Percentiles rank a stretch among this genome's conserved stretches.
phyloP scores from a whole-genome alignment of 345 rosid genomes.

The Eucalyptus polyanthemos region DNA sequence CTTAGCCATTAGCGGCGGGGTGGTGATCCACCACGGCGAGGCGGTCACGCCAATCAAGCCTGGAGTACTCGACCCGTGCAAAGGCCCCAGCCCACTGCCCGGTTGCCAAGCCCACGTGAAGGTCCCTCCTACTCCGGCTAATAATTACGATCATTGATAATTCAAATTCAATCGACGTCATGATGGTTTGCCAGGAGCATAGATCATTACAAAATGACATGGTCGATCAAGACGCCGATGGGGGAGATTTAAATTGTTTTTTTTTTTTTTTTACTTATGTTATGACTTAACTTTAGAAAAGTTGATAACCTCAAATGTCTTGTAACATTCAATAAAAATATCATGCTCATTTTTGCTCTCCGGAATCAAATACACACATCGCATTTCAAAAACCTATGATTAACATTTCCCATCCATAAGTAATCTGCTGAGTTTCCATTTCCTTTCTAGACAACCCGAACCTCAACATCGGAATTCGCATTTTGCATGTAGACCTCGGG shows the following conservation, averaged over 20 bases:
- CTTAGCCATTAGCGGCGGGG: neutral
- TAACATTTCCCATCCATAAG: fast-evolving
- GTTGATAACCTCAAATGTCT: fast-evolving
- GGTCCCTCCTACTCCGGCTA: fast-evolving
- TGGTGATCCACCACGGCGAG: neutral
- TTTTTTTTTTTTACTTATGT: fast-evolving
- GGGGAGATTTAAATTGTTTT: too few species aligned
- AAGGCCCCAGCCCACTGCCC: neutral
- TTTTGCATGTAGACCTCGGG: too few species aligned
- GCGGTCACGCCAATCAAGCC: neutral
- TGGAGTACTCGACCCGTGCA: neutral
- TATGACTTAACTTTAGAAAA: too few species aligned
- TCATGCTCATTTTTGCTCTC: fast-evolving
- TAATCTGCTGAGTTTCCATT: too few species aligned
- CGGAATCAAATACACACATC: fast-evolving
- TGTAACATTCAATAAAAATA: neutral
- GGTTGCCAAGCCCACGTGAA: fast-evolving
- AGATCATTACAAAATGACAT: too few species aligned
- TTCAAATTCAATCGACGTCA: too few species aligned
- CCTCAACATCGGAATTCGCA: too few species aligned
- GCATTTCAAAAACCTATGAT: fast-evolving
- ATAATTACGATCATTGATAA: fast-evolving
- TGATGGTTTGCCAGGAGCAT: fast-evolving
- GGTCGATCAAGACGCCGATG: fast-evolving
- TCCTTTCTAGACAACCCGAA: too few species aligned